These are phyloP conservation scores for Trichomonascaceae sp. DNA, from an alignment of 1,139 yeast species.

Conservation along the genomic window DNA sequence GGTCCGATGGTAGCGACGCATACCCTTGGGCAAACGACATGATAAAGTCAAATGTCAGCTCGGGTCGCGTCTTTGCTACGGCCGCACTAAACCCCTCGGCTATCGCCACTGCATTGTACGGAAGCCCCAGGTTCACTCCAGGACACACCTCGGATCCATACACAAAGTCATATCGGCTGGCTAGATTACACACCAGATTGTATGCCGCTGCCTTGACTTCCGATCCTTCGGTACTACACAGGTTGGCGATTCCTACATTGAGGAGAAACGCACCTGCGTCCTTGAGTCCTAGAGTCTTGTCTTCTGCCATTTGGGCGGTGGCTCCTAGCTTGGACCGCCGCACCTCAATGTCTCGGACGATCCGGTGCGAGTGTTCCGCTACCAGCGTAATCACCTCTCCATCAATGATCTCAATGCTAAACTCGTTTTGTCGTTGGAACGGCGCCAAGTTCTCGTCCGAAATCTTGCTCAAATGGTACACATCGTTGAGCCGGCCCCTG, in stretches of 20 bases:
- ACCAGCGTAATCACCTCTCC: conserved; percentile 9
- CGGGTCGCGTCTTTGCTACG: conserved; percentile 44
- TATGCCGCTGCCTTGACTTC: conserved; percentile 55
- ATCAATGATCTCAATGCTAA: conserved; percentile 38
- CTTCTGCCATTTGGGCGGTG: conserved; percentile 7
- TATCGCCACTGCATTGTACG: conserved; percentile 55
- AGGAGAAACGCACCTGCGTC: conserved; percentile 28
- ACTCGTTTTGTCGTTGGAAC: conserved; percentile 31
- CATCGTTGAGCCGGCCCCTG: conserved; percentile 17
- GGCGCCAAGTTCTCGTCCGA: conserved; percentile 20
- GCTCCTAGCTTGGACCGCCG: conserved; percentile 12
- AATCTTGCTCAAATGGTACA: conserved; percentile 24
- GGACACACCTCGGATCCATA: conserved; percentile 46
- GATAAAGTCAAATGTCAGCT: conserved; percentile 49
- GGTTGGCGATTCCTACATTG: conserved; percentile 54
- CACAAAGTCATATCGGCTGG: conserved; percentile 46
- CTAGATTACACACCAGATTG: conserved; percentile 48
- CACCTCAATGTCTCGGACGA: conserved; percentile 16
- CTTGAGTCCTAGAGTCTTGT: conserved; percentile 12
- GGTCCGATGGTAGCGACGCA: conserved; percentile 28
- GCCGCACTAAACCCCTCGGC: conserved; percentile 47
- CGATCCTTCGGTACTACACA: conserved; percentile 40
- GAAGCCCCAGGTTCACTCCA: conserved; percentile 57
- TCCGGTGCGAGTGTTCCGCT: conserved; percentile 13
- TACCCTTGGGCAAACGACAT: conserved; percentile 48